These are phyloP conservation scores for Lactarius sanguifluus DNA, from an alignment of 768 basidiomycete genomes.

Conservation along the genomic window DNA sequence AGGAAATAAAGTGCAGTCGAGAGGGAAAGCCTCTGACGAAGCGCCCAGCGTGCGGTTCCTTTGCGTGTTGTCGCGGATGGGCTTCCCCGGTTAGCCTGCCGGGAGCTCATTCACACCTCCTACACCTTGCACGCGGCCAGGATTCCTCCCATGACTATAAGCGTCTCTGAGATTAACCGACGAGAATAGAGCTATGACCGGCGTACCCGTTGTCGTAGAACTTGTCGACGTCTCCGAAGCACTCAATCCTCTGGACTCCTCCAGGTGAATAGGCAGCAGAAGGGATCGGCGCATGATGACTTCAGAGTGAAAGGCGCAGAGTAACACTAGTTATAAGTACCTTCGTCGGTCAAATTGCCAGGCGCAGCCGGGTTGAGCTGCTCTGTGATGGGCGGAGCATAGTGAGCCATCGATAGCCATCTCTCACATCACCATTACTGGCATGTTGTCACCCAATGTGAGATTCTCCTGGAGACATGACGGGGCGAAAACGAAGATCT, in stretches of 20 bases:
- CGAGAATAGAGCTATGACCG: not conserved
- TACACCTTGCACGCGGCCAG: constrained; percentile 79
- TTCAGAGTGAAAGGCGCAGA: constrained; percentile 82
- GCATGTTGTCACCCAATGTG: too few relatives aligned
- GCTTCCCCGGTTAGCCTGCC: constrained; percentile 65
- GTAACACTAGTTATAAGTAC: constrained; percentile 61
- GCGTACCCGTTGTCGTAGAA: constrained; percentile 74
- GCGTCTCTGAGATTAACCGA: not conserved
- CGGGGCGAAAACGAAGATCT: too few relatives aligned
- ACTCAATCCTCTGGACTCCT: constrained; percentile 50
- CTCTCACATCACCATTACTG: too few relatives aligned
- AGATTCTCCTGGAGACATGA: too few relatives aligned
- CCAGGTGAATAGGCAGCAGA: constrained; percentile 67
- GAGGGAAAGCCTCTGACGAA: constrained; percentile 45
- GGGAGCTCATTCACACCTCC: constrained; percentile 87
- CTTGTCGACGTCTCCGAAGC: constrained; percentile 70
- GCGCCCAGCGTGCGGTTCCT: constrained; percentile 71
- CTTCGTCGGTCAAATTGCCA: constrained; percentile 53
- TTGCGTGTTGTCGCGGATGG: constrained; percentile 68
- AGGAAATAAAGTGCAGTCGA: constrained; percentile 48
- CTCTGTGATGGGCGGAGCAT: too few relatives aligned
- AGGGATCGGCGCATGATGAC: constrained; percentile 53
- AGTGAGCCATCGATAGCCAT: too few relatives aligned
- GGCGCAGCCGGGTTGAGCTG: too few relatives aligned
- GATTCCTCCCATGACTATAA: constrained; percentile 58